Evolutionary conservation across 2,329 filamentous ascomycete species (phyloP).

Genomic region (Neonectria coccinea): DNA sequence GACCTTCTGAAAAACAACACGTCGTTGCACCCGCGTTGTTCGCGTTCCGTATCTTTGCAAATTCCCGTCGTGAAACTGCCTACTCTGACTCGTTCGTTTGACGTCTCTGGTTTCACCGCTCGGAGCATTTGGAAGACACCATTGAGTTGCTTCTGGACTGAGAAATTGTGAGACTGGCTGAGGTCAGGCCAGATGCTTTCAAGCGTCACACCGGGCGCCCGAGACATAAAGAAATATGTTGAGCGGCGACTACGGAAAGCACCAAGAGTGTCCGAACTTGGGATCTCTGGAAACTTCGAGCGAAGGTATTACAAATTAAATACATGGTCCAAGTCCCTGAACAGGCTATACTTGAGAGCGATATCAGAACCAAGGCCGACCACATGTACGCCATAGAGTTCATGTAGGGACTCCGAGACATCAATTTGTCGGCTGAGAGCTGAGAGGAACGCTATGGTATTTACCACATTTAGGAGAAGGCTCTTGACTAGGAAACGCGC

Average conservation of each 20-base stretch:
- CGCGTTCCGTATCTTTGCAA: background rate
- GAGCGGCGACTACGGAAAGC: background rate
- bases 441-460: background rate
- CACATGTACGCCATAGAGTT: background rate
- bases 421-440: background rate
- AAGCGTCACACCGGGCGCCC: background rate
- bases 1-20: no score
- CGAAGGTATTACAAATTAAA: background rate
- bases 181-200: slow-evolving; percentile 1
- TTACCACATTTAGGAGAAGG: background rate
- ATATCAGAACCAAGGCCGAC: background rate
- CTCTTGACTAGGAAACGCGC: background rate
- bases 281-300: background rate
- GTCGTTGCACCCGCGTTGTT: background rate
- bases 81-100: background rate
- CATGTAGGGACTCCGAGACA: background rate
- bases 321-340: background rate
- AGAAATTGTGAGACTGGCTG: background rate
- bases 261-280: background rate
- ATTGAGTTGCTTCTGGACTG: background rate
- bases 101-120: background rate
- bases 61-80: background rate
- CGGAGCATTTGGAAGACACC: background rate
- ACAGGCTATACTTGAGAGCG: background rate
- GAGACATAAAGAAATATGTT: slow-evolving; percentile 1